phyloP scores from a whole-genome alignment of 2,329 filamentous ascomycete species.

The Capronia americana region DNA sequence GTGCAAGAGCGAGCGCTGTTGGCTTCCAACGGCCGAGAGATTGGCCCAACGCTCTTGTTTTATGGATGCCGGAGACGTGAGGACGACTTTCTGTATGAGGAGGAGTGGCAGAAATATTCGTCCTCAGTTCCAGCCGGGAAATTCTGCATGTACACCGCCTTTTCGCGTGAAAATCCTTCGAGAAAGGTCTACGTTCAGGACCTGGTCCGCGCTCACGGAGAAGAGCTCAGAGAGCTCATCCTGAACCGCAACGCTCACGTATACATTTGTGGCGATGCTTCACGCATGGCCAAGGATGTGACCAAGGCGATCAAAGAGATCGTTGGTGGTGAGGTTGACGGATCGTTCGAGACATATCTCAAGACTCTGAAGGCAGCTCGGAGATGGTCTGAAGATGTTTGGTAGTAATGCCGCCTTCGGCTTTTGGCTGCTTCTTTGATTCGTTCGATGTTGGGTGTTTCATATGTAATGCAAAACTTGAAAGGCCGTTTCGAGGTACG shows the following conservation, averaged over 20 bases:
- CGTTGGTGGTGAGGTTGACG: background rate
- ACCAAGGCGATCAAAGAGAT: background rate
- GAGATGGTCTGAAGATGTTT: slow-evolving; percentile 15
- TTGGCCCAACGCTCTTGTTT: slow-evolving; percentile 51
- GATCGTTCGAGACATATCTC: background rate
- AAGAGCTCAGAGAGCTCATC: slow-evolving; percentile 8
- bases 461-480: no score
- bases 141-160: slow-evolving; percentile 14
- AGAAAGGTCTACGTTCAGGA: slow-evolving; percentile 24
- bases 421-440: no score
- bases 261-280: slow-evolving; percentile 20
- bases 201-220: background rate
- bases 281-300: slow-evolving; percentile 20
- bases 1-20: slow-evolving; percentile 40
- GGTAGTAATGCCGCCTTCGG: slow-evolving; percentile 6
- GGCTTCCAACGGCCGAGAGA: slow-evolving; percentile 44
- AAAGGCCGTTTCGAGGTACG: no score
- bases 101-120: slow-evolving; percentile 22
- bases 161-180: slow-evolving; percentile 11
- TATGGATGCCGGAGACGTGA: slow-evolving; percentile 50
- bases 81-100: slow-evolving; percentile 48
- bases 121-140: background rate
- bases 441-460: no score
- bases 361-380: slow-evolving; percentile 3
- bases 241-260: slow-evolving; percentile 13